These are phyloP conservation scores for Zangia roseola DNA, from an alignment of 768 basidiomycete genomes.

Conservation along the genomic window DNA sequence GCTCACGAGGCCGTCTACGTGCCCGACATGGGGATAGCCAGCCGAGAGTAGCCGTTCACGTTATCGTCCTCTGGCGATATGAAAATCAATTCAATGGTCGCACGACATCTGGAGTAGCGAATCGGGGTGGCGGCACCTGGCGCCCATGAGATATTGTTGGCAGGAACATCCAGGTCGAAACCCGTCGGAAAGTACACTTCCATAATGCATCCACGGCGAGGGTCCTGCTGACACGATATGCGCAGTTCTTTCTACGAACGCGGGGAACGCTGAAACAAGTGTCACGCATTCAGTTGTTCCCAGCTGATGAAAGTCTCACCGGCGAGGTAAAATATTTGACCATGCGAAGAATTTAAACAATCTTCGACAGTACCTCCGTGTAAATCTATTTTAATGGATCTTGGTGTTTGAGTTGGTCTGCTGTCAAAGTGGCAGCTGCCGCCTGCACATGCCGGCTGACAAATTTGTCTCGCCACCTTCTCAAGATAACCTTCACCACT, in stretches of 20 bases:
- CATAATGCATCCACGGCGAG: constrained; percentile 30
- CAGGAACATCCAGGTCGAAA: constrained; percentile 30
- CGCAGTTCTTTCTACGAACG: constrained; percentile 11
- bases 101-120: constrained; percentile 25
- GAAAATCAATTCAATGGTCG: constrained; percentile 28
- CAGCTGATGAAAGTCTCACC: constrained; percentile 22
- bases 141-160: constrained; percentile 16
- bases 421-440: too few relatives aligned
- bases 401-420: neutral
- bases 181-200: constrained; percentile 30
- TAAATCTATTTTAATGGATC: constrained; percentile 1
- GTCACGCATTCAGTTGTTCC: constrained; percentile 25
- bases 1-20: constrained; percentile 19
- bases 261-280: constrained; percentile 29
- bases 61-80: constrained; percentile 25
- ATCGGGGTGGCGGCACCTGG: constrained; percentile 15
- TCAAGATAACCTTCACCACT: constrained; percentile 11
- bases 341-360: constrained; percentile 21
- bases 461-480: constrained; percentile 5
- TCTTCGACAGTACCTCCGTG: constrained; percentile 11
- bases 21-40: constrained; percentile 26
- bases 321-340: constrained; percentile 18
- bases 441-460: too few relatives aligned
- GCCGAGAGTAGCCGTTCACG: constrained; percentile 23
- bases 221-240: constrained; percentile 10